Evolutionary conservation across 2,329 filamentous ascomycete genomes (phyloP), one percentile per base, ranked within the genome.

Genomic region (Calonectria pteridis): DNA sequence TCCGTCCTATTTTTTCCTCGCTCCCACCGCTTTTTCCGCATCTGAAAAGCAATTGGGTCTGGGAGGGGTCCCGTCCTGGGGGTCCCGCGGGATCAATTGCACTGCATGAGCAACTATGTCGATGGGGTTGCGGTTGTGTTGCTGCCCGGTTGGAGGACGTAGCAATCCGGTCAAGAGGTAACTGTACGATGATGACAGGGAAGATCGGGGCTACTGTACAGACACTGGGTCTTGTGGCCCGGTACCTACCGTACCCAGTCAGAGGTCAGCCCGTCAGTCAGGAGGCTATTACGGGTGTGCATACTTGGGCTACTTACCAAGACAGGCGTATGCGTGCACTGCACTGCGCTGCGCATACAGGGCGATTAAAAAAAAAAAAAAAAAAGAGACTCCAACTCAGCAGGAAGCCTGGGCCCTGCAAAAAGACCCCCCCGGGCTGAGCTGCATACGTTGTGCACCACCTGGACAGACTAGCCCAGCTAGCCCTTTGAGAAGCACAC

Each of bases 371-470:
- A 35, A 35, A 40, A 65, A 37, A 35, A 40, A 65, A 37, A 40
- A 65, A 49, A 67, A 67, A 58, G 53, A 69, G 59, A 49, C 37
- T 64, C 37, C 59, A 43, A 29, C 66, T 46, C 40, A 59, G 40
- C 66, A 69, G 50, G 66, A 69, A 58, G 55, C 51, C 66, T 55
- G 37, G 51, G 50, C 51, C 66, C 66, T 59, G 66, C 40, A 59
- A 69, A 62, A 33, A 6, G 23, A 23, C 53, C 58, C 23, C 53
- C 66, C 50, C 26, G 67, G 55, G 58, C 55, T 50, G 63, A 49
- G 46, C 40, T 55, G 53, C 37, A 50, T 49, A 58, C 40, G 43
- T 31, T 62, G 37, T 35, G 43, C 40, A 59, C 31, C 40, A 64
- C 40, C 59, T 64, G 59, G 59, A 64, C 59, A 13, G 40, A 64